Evolutionary conservation across 75 land plant genomes (phyloP), one percentile per base, ranked within the genome.

Genomic region (Pinus taeda): DNA sequence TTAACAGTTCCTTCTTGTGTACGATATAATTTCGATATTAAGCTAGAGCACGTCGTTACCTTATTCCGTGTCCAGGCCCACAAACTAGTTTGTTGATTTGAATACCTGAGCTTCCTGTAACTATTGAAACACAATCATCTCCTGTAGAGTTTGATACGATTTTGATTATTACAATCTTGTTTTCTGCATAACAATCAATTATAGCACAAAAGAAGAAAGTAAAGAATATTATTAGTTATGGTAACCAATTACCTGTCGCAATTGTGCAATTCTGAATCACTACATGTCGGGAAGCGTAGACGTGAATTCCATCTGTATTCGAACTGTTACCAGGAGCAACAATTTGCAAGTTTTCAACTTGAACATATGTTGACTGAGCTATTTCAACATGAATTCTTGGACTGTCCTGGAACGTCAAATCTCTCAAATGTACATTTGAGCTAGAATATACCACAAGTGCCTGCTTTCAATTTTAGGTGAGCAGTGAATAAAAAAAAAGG

Each of bases 251-350:
- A 90, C 95, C 95, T 22, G 93, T 88, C 61, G 61, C 75, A 65
- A 93, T 90, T 20, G 36, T 57, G 78, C 70, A 84, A 69, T 82
- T 81, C 37, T 70, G 66, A 9, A 93, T 90, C 30, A 64, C 57
- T 12, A 88, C 90, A 65, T 83, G 81, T n/a, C 82, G 81, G 17
- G 91, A 78, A 29, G 15, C 80, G 0, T 83, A 56, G 59, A 94
- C 42, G 60, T 94, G 97, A 59, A 94, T 94, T 30, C 94, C 97
- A 64, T 94, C 94, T 0, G 97, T 94, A 78, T 94, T 94, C 11
- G 97, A 94, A 75, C 97, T 94, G 24, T 78, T 36, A 6, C 66
- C 80, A 11, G 97, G 94, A 4, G 94, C 88, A 57, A 69, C 71
- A 1, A 93, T 79, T 8, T 37, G 64, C 36, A 93, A 37, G 61